phyloP scores from a whole-genome alignment of 2,329 filamentous ascomycete genomes.

The Chaetoscypha palmicola region DNA sequence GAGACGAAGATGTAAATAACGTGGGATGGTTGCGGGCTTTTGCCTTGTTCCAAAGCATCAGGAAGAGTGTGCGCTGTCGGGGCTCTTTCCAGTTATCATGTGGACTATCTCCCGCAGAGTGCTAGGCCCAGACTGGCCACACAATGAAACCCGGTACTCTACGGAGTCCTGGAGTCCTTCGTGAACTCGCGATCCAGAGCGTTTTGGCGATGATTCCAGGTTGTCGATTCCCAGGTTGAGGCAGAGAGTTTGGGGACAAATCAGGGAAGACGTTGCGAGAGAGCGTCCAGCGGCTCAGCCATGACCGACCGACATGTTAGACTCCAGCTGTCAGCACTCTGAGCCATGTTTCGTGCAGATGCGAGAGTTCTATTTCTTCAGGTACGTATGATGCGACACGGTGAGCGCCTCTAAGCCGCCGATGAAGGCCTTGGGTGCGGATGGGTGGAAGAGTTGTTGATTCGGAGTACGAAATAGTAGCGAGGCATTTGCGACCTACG shows the following conservation, averaged over 20 bases:
- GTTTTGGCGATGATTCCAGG: background rate
- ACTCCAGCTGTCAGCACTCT: background rate
- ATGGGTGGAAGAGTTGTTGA: no score
- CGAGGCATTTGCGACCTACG: no score
- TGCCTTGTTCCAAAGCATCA: background rate
- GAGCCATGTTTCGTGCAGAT: background rate
- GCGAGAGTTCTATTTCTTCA: no score
- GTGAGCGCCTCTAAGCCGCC: no score
- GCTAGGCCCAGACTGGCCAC: no score
- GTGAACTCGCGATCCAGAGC: background rate
- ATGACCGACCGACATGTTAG: background rate
- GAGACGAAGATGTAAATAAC: background rate
- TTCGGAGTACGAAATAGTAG: no score
- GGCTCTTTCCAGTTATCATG: background rate
- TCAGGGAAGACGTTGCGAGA: background rate
- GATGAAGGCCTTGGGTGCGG: no score
- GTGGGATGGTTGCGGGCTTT: background rate
- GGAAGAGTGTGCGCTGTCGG: background rate
- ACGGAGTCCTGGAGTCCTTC: background rate
- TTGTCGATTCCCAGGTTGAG: no score
- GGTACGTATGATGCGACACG: no score
- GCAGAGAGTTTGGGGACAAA: background rate
- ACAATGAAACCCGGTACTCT: background rate
- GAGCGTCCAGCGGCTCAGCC: background rate
- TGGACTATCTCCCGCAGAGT: background rate